phyloP scores from a whole-genome alignment of 495 filamentous ascomycete genomes.

The Aspergillus leporis region DNA sequence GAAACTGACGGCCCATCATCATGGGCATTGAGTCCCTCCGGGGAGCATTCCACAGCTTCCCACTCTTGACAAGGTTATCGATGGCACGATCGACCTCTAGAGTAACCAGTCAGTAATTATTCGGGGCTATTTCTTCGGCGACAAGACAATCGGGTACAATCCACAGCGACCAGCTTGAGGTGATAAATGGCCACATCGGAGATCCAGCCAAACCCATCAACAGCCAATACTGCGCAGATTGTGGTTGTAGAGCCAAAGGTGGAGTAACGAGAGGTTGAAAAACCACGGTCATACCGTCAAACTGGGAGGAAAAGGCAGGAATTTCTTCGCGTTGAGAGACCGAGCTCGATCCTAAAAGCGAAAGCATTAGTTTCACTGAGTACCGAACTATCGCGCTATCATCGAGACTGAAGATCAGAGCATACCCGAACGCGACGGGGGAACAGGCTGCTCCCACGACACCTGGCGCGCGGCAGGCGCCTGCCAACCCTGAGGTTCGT shows the following conservation, averaged over 20 bases:
- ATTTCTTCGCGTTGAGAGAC: slow-evolving; percentile 75
- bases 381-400: slow-evolving; percentile 17
- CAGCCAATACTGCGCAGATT: background rate
- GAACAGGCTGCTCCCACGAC: slow-evolving; percentile 82
- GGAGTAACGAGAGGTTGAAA: background rate
- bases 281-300: slow-evolving; percentile 70
- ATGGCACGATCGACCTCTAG: slow-evolving; percentile 95
- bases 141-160: background rate
- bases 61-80: slow-evolving; percentile 94
- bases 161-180: background rate
- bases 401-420: slow-evolving; percentile 6
- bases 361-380: slow-evolving; percentile 12
- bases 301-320: slow-evolving; percentile 80
- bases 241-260: background rate
- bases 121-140: slow-evolving; percentile 7
- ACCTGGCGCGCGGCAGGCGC: slow-evolving; percentile 60
- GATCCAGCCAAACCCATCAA: background rate
- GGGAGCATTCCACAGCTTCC: slow-evolving; percentile 80
- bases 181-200: slow-evolving; percentile 8
- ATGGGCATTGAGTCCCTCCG: slow-evolving; percentile 86
- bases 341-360: slow-evolving; percentile 68
- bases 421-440: slow-evolving; percentile 85
- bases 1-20: slow-evolving; percentile 63
- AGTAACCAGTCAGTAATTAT: slow-evolving; percentile 27
- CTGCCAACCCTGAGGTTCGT: slow-evolving; percentile 85